Percentiles rank a stretch among this genome's conserved stretches.
Conservation (phyloP, 352 stramenopile species). For the Phytophthora sojae region DNA sequence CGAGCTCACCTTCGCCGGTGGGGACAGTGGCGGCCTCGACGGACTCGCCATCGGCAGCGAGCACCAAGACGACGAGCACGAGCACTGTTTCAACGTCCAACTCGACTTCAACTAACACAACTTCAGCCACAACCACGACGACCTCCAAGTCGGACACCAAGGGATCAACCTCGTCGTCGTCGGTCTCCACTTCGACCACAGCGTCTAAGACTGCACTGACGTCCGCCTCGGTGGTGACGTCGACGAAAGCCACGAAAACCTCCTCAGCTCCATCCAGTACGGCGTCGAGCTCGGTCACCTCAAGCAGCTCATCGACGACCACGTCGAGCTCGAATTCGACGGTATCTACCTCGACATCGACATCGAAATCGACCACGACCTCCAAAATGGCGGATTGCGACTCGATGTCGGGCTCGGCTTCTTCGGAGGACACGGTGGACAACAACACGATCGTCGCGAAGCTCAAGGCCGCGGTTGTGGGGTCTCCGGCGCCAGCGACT, state of each 20-base stretch:
- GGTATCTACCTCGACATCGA: neutral
- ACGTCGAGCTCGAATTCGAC: conserved; percentile 13
- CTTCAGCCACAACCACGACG: conserved; percentile 1
- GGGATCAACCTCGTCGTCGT: neutral
- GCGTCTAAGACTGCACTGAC: conserved; percentile 14
- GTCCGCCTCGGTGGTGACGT: conserved; percentile 22
- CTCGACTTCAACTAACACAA: neutral
- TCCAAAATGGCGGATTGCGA: neutral
- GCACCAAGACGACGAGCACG: conserved; percentile 3
- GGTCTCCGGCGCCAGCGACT: neutral
- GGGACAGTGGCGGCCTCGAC: neutral
- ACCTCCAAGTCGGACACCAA: neutral
- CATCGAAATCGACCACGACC: conserved; percentile 7
- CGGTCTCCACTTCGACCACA: conserved; percentile 2
- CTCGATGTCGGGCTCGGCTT: neutral
- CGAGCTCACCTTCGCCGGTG: neutral
- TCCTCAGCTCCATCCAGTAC: neutral
- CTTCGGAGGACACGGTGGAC: conserved; percentile 11
- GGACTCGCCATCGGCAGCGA: neutral
- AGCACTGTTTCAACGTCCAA: neutral
- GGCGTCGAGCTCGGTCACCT: conserved; percentile 8
- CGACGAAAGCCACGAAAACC: conserved; percentile 3
- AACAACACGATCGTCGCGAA: conserved; percentile 19
- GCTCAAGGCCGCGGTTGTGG: conserved; percentile 19
- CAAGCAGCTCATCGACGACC: conserved; percentile 16